Conservation (phyloP, 768 basidiomycete species). For the Hortiboletus flavorubellus region DNA sequence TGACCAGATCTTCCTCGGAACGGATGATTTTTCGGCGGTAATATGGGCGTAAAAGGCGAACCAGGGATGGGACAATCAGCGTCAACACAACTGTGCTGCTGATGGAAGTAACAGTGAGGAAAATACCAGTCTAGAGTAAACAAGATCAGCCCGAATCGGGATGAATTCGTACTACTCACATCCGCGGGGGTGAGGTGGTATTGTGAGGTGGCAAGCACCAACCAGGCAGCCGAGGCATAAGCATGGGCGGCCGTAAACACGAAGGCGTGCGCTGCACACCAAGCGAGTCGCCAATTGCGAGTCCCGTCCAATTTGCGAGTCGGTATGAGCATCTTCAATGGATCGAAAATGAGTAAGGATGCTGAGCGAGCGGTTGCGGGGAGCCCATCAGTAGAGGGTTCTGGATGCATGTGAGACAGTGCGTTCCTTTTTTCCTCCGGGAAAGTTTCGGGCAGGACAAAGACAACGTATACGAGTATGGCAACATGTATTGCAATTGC, state of each 20-base stretch:
- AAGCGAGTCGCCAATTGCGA: slow-evolving; percentile 29
- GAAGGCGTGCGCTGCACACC: slow-evolving; percentile 28
- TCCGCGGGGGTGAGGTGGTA: slow-evolving; percentile 27
- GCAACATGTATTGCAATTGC: slow-evolving; percentile 11
- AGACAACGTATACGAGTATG: slow-evolving; percentile 21
- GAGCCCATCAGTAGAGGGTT: neutral
- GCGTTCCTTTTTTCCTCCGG: slow-evolving; percentile 21
- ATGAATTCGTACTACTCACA: slow-evolving; percentile 8
- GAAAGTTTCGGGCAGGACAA: slow-evolving; percentile 32
- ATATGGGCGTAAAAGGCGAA: slow-evolving; percentile 27
- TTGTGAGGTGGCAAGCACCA: slow-evolving; percentile 26
- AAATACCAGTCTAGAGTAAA: slow-evolving; percentile 25
- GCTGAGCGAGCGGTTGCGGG: neutral
- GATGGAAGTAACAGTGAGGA: slow-evolving; percentile 18
- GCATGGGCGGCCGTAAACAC: slow-evolving; percentile 15
- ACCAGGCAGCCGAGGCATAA: slow-evolving; percentile 15
- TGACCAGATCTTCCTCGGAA: neutral
- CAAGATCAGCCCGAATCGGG: neutral
- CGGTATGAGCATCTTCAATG: slow-evolving; percentile 25
- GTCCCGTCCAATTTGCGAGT: slow-evolving; percentile 12
- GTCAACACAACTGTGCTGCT: slow-evolving; percentile 19
- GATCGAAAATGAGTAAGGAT: slow-evolving; percentile 17
- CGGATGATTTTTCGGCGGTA: slow-evolving; percentile 11
- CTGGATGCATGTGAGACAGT: slow-evolving; percentile 7
- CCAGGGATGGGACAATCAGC: slow-evolving; percentile 19